phyloP scores from a whole-genome alignment of 2,329 filamentous ascomycete genomes.

The Exophiala phaeomuriformis region DNA sequence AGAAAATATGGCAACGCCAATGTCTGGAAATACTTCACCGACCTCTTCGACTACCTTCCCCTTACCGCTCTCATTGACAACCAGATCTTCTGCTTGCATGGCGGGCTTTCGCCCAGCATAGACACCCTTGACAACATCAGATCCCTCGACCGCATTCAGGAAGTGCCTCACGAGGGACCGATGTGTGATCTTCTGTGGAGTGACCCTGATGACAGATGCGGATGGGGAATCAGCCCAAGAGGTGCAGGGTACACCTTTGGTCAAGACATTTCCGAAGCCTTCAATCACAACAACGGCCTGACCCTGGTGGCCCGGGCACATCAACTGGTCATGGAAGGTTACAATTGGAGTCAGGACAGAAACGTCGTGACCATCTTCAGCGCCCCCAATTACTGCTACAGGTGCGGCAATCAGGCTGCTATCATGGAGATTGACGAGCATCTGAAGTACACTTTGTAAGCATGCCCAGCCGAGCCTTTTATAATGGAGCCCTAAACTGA shows the following conservation, averaged over 20 bases:
- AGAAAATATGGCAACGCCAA: constrained; percentile 99
- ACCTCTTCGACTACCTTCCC: constrained; percentile 97
- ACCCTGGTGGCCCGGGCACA: constrained; percentile 93
- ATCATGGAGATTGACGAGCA: constrained; percentile 99
- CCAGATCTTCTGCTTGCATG: constrained; percentile 98
- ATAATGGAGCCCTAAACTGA: constrained; percentile 1
- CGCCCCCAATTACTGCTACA: constrained; percentile 94
- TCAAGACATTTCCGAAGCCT: constrained; percentile 95
- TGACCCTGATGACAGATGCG: constrained; percentile 92
- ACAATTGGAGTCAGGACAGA: constrained; percentile 97
- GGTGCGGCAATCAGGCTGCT: constrained; percentile 97
- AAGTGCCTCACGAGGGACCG: constrained; percentile 94
- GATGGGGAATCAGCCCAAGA: constrained; percentile 91
- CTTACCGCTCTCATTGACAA: constrained; percentile 97
- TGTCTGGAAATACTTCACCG: constrained; percentile 98
- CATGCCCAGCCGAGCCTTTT: constrained; percentile 32
- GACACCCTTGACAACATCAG: constrained; percentile 94
- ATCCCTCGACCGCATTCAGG: constrained; percentile 90
- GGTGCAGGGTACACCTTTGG: constrained; percentile 93
- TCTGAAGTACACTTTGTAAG: constrained; percentile 98
- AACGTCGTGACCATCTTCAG: constrained; percentile 97
- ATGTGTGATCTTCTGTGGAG: constrained; percentile 99
- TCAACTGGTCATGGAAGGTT: constrained; percentile 98
- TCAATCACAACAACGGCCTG: constrained; percentile 98
- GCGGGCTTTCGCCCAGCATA: constrained; percentile 90